Conservation (phyloP, 768 basidiomycete species). For the Mycena leptocephala region DNA sequence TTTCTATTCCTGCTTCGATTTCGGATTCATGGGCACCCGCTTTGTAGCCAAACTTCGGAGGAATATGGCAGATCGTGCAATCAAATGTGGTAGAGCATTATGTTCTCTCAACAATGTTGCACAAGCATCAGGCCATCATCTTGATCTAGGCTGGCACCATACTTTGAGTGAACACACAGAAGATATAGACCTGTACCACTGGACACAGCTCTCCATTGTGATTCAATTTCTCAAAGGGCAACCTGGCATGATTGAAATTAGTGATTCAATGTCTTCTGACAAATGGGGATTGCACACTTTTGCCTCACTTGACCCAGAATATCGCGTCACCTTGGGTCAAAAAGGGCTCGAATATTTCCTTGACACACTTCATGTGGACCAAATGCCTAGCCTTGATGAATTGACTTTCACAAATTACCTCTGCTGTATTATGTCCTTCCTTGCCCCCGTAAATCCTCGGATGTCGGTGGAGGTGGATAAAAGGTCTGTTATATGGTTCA, state of each 20-base stretch:
- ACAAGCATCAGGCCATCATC: background rate
- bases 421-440: background rate
- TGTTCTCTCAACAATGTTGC: background rate
- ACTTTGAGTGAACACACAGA: too few relatives aligned
- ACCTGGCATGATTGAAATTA: background rate
- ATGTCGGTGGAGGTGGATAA: background rate
- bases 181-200: too few relatives aligned
- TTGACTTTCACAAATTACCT: background rate
- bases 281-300: conserved; percentile 1
- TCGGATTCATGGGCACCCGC: background rate
- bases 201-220: too few relatives aligned
- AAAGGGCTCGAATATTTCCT: background rate
- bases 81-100: background rate
- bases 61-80: background rate
- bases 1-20: background rate
- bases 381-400: background rate
- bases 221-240: background rate
- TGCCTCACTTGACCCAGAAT: background rate
- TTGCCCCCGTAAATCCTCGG: background rate
- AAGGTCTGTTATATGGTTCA: background rate
- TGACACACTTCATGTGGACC: background rate
- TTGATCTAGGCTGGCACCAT: too few relatives aligned
- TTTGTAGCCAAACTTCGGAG: background rate
- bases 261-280: background rate
- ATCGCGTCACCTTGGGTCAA: background rate